Base-by-base conservation (phyloP, 305 asterid species). In the Ruellia speciosa region DNA sequence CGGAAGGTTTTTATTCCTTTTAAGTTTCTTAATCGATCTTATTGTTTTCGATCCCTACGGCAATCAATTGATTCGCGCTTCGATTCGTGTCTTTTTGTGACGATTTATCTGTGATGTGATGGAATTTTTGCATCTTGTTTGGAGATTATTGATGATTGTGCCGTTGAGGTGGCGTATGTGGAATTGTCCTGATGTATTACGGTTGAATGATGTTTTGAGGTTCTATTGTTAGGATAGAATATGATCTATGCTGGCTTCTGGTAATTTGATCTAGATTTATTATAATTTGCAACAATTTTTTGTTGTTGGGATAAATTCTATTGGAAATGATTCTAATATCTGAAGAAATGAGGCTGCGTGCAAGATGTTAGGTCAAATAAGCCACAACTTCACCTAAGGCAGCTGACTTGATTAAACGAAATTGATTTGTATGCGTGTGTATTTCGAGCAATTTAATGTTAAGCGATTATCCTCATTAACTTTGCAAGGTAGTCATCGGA, bases 1-100 rank as follows among this genome's bases (percentile, higher is more conserved):
- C 72, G 97, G 54, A 93, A 43, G 49, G 49, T 43, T 4, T n/a
- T 7, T 12, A 4, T 43, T 13, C 16, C 7, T 13, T n/a, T 43
- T n/a, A n/a, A 4, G 14, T 0, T 43, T 5, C 5, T 14, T 24
- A 13, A 43, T 63, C 18, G n/a, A 59, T 56, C 66, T 67, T 67
- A 31, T 14, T 11, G 4, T 28, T 48, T 66, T 31, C 49, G 40
- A 31, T 24, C 18, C 10, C 10, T 24, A 13, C 10, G 14, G 40
- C 24, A 0, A 5, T 34, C 58, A 20, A 5, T 53, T 53, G 40
- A 12, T 20, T 34, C 14, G 11, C 16, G 49, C 49, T 43, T 37
- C 12, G 41, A 10, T 37, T 37, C 11, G 3, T 43, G 14, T 12
- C 5, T 43, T n/a, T 43, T 9, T 12, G 14, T 43, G 12, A 13